phyloP scores from a whole-genome alignment of 495 filamentous ascomycete species.

The Daldinia childiae region DNA sequence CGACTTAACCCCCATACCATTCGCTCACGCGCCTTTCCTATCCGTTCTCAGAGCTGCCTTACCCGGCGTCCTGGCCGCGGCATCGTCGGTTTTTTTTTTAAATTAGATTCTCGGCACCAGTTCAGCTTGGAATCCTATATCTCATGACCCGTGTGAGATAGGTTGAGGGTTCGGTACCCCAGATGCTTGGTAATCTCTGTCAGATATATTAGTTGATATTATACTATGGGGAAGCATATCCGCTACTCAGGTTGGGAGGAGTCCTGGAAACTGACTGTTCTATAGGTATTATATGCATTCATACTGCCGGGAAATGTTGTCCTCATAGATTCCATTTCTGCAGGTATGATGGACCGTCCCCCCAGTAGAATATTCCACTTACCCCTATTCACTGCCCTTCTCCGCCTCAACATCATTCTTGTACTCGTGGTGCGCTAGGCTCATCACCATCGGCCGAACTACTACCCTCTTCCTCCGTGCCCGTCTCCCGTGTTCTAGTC shows the following conservation, averaged over 20 bases:
- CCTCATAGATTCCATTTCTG: not conserved
- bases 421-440: constrained; percentile 7
- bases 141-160: constrained; percentile 25
- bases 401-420: constrained; percentile 24
- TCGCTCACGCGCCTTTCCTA: constrained; percentile 34
- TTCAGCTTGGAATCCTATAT: constrained; percentile 1
- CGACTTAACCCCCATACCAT: constrained; percentile 21
- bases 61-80: constrained; percentile 13
- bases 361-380: not conserved
- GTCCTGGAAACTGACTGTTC: not conserved
- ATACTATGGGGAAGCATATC: constrained; percentile 1
- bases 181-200: constrained; percentile 7
- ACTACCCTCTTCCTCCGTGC: constrained; percentile 21
- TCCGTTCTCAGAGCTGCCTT: constrained; percentile 3
- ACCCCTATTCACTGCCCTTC: constrained; percentile 14
- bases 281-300: constrained; percentile 1
- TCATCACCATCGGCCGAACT: constrained; percentile 24
- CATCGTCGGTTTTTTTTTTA: constrained; percentile 26
- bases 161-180: constrained; percentile 14
- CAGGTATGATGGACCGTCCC: not conserved
- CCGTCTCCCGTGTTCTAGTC: constrained; percentile 23
- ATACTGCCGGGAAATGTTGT: not conserved
- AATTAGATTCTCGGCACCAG: constrained; percentile 33
- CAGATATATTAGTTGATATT: constrained; percentile 16
- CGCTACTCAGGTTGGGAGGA: not conserved